A percentile compares a stretch with the other conserved stretches of the same genome.
Conservation (phyloP, 495 filamentous ascomycete species). For the Lentithecium fluviatile region DNA sequence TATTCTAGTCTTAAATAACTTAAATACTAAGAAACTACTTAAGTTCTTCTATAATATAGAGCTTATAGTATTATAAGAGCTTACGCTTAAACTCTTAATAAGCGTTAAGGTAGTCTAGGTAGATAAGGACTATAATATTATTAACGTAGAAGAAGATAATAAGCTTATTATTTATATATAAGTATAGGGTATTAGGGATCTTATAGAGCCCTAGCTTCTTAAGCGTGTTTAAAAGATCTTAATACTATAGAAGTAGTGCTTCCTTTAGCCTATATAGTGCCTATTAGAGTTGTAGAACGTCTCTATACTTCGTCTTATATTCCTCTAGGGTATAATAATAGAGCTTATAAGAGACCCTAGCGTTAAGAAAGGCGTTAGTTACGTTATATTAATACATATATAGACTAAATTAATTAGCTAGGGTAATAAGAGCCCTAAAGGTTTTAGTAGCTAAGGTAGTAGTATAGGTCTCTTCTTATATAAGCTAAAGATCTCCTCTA, state of each 20-base stretch:
- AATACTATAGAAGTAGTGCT: constrained; percentile 18
- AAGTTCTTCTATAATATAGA: too few relatives aligned
- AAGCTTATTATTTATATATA: constrained; percentile 10
- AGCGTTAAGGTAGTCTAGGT: too few relatives aligned
- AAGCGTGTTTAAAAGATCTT: constrained; percentile 10
- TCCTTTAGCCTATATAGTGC: constrained; percentile 27
- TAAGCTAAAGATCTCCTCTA: constrained; percentile 17
- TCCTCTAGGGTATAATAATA: constrained; percentile 8
- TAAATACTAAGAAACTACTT: too few relatives aligned
- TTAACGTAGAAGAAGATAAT: constrained; percentile 24
- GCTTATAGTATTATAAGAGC: too few relatives aligned
- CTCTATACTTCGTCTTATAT: neutral
- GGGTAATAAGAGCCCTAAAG: constrained; percentile 12
- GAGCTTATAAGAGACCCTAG: neutral
- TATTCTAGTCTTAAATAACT: too few relatives aligned
- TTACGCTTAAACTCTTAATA: too few relatives aligned
- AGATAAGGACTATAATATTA: constrained; percentile 19
- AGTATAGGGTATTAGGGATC: constrained; percentile 1
- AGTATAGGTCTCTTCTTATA: constrained; percentile 10
- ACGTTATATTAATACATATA: constrained; percentile 10
- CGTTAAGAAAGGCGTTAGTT: constrained; percentile 11
- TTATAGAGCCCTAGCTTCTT: constrained; percentile 4
- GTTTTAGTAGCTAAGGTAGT: constrained; percentile 15
- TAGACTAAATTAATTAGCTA: constrained; percentile 10
- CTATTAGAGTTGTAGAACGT: neutral